Base-by-base conservation (phyloP, 148 eudicot species). In the Selenicereus undatus region DNA sequence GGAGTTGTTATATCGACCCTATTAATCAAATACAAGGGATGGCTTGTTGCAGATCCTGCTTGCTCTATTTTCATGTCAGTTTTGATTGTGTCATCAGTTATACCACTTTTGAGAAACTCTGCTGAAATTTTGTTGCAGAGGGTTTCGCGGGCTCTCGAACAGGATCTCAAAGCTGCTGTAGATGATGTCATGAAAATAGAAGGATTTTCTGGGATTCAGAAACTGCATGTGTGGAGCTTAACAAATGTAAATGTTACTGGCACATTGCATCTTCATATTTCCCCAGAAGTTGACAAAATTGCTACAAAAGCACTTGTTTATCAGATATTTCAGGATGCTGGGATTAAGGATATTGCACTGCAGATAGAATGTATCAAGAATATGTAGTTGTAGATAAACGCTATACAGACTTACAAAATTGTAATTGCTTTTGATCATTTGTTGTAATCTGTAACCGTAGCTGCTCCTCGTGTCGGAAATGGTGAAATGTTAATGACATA, bases 11-110 rank as follows among this genome's bases (percentile, higher is more conserved):
- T 96, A 80, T 93, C 99, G 29, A 93, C 99, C 54, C 91, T 96
- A 50, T 82, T 96, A 76, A 96, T 96, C 29, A 86, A 92, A 81
- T 96, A 91, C 83, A 96, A 91, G 81, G 98, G 99, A 73, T 96
- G 99, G 99, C 91, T 93, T 84, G 86, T 92, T 74, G 93, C 99
- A 14, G 99, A 96, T 78, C 99, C 99, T 20, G 95, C 93, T 80
- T 92, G 95, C 87, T 96, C 99, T 26, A 96, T 96, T 17, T 96
- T 96, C 81, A 96, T 96, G 29, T 96, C 99, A 2, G 87, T 90
- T 26, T 78, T 96, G 56, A 92, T 96, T 52, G 91, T 96, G 50
- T 88, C 97, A 74, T 96, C 99, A 51, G 99, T 96, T 30, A 90
- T 96, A 78, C 97, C 98, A 26, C 79, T 96, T 83, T 86, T 96